These are phyloP conservation scores for Plasmodium coatneyi DNA, from an alignment of 169 alveolate genomes.

Conservation along the genomic window DNA sequence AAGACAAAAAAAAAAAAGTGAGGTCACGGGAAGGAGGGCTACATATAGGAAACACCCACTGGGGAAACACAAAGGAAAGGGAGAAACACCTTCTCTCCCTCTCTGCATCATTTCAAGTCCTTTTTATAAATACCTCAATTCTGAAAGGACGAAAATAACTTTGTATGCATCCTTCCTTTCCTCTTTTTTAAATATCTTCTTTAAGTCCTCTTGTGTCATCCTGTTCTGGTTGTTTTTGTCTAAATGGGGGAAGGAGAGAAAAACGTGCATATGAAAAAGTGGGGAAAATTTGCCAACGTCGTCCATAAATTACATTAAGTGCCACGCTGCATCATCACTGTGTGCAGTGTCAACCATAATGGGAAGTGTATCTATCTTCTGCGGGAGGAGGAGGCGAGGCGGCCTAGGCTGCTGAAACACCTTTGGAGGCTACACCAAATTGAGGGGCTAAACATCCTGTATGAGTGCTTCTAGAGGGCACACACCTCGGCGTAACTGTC, in stretches of 20 bases:
- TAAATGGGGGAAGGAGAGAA: background rate
- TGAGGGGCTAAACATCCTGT: background rate
- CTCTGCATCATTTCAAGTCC: background rate
- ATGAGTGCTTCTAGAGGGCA: background rate
- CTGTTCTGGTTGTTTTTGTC: background rate
- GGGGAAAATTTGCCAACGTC: background rate
- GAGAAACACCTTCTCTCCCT: background rate
- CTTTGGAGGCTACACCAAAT: background rate
- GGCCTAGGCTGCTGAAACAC: background rate
- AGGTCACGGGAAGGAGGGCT: background rate
- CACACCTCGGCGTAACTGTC: background rate
- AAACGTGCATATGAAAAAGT: background rate
- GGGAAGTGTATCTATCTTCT: background rate
- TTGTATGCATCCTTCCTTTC: conserved; percentile 35
- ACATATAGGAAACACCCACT: background rate
- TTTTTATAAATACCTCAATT: conserved; percentile 20
- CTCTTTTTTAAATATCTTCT: background rate
- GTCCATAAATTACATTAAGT: background rate
- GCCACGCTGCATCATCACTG: background rate
- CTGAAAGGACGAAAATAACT: conserved; percentile 47
- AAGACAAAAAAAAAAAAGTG: background rate
- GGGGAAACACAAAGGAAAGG: too few species aligned
- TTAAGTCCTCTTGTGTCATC: background rate
- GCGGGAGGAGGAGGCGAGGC: background rate
- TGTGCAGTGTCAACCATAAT: background rate